phyloP scores from a whole-genome alignment of 1,284 basidiomycete species.

The Sporisorium iseilematis-ciliati region DNA sequence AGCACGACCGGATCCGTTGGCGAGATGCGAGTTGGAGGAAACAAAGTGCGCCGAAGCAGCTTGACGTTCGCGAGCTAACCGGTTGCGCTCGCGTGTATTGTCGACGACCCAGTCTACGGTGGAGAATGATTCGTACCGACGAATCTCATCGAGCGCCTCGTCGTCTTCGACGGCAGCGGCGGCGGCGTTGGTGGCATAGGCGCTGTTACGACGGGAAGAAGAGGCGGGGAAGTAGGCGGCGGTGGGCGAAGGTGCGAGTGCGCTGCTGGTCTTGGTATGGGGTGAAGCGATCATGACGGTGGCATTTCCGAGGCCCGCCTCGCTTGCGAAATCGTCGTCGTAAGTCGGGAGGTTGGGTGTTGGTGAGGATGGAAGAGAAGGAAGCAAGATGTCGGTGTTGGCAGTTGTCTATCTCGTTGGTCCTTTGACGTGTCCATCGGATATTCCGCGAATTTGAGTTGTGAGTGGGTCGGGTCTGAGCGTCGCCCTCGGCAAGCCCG shows the following conservation, averaged over 20 bases:
- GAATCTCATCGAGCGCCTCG: conserved; percentile 62
- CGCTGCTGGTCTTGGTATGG: conserved; percentile 26
- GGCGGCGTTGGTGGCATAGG: conserved; percentile 19
- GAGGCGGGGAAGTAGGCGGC: conserved; percentile 28
- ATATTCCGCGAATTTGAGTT: too few relatives aligned
- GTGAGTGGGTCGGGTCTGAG: too few relatives aligned
- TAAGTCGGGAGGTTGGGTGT: not conserved
- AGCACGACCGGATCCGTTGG: conserved; percentile 37
- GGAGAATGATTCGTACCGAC: conserved; percentile 59
- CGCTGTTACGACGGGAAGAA: conserved; percentile 23
- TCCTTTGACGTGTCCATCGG: conserved; percentile 1
- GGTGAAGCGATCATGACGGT: conserved; percentile 38
- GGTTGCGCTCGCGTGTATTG: conserved; percentile 63
- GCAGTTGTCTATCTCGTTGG: not conserved
- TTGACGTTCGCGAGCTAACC: conserved; percentile 55
- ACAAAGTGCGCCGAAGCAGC: conserved; percentile 48
- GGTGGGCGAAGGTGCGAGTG: conserved; percentile 28
- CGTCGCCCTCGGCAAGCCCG: too few relatives aligned
- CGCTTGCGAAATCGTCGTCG: not conserved
- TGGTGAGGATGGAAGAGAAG: not conserved
- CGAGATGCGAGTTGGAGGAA: conserved; percentile 49
- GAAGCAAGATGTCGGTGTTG: not conserved
- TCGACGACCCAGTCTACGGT: conserved; percentile 70
- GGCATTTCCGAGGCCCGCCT: conserved; percentile 18
- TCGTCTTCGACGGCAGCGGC: conserved; percentile 45